phyloP scores from a whole-genome alignment of 73 alveolate genomes.

The Paramecium caudatum region DNA sequence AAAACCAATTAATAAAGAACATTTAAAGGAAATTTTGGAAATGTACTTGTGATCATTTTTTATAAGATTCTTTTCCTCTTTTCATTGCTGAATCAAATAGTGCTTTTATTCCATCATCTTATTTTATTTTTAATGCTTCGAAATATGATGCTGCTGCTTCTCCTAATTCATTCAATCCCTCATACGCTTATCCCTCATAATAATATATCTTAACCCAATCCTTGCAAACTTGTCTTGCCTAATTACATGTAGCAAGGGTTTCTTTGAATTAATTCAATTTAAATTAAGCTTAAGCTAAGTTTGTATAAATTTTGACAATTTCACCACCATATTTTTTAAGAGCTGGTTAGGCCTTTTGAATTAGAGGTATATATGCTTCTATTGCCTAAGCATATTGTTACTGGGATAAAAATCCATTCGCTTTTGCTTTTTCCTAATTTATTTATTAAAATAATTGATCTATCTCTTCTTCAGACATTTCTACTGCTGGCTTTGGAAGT shows the following conservation, averaged over 20 bases:
- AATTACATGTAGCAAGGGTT: neutral
- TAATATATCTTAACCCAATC: slow-evolving; percentile 72
- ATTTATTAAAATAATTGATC: neutral
- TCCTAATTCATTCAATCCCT: slow-evolving; percentile 63
- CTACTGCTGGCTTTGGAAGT: neutral
- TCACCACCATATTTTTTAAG: neutral
- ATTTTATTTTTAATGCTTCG: slow-evolving; percentile 66
- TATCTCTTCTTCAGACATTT: neutral
- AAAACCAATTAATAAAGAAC: slow-evolving; percentile 46
- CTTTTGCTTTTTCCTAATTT: neutral
- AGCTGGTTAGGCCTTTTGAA: neutral
- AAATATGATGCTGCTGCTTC: slow-evolving; percentile 77
- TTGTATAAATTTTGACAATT: slow-evolving; percentile 66
- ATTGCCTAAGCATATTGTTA: slow-evolving; percentile 16
- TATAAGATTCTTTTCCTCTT: slow-evolving; percentile 15
- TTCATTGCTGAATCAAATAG: slow-evolving; percentile 65
- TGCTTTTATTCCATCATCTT: slow-evolving; percentile 36
- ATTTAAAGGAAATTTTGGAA: neutral
- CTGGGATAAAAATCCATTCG: neutral
- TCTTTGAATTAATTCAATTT: slow-evolving; percentile 51
- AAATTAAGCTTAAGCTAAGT: slow-evolving; percentile 47
- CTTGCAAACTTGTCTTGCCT: slow-evolving; percentile 46
- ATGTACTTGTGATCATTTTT: neutral
- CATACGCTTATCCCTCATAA: slow-evolving; percentile 70
- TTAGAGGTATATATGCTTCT: neutral